phyloP scores from a whole-genome alignment of 306 rosid genomes.

The Cicer pinnatifidum region DNA sequence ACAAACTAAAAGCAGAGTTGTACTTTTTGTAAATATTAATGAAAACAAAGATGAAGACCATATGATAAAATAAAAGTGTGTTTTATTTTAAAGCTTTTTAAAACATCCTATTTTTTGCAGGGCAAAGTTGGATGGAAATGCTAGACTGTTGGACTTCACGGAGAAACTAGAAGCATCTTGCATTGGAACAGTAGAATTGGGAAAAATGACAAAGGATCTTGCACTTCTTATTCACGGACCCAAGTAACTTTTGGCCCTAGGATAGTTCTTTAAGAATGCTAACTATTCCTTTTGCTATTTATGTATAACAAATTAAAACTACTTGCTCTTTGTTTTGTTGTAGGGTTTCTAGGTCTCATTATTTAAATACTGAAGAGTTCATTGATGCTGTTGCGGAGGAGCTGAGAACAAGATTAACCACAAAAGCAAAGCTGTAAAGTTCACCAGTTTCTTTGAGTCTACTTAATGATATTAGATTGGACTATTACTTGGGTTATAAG shows the following conservation, averaged over 20 bases:
- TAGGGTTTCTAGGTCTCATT: slow-evolving; percentile 77
- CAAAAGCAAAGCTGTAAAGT: slow-evolving; percentile 49
- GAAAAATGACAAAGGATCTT: slow-evolving; percentile 99
- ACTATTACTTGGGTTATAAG: background rate
- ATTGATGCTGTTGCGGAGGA: slow-evolving; percentile 83
- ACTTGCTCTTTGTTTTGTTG: slow-evolving; percentile 33
- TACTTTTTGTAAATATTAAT: background rate
- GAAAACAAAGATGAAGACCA: background rate
- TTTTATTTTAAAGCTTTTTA: background rate
- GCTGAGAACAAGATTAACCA: slow-evolving; percentile 54
- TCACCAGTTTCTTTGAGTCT: background rate
- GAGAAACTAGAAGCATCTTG: slow-evolving; percentile 89
- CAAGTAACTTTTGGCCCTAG: slow-evolving; percentile 58
- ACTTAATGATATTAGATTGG: background rate
- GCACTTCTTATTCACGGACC: slow-evolving; percentile 88
- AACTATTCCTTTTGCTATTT: background rate
- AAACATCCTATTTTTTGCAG: slow-evolving; percentile 45
- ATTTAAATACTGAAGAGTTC: slow-evolving; percentile 91
- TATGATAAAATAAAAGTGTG: background rate
- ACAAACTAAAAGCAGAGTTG: background rate
- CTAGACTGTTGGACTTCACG: slow-evolving; percentile 66
- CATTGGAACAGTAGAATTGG: slow-evolving; percentile 77
- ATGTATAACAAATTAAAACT: slow-evolving; percentile 5
- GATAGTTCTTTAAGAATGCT: slow-evolving; percentile 34
- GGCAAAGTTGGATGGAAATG: slow-evolving; percentile 91